Percentiles rank a stretch among this genome's conserved stretches.
phyloP scores from a whole-genome alignment of 2,329 filamentous ascomycete species.

The Arthroderma sp. region DNA sequence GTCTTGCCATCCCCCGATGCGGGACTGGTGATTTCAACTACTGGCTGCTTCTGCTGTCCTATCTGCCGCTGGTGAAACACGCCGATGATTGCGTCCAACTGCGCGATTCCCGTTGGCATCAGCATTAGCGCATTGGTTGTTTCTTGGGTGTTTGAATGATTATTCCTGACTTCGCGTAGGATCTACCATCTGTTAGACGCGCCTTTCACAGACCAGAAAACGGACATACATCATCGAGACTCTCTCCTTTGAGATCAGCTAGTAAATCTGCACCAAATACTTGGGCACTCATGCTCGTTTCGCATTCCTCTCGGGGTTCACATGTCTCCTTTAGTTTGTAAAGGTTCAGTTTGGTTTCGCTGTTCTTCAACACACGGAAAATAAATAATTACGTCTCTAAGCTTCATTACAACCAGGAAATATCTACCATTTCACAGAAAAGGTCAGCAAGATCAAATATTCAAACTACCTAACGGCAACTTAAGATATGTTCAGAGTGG shows the following conservation, averaged over 20 bases:
- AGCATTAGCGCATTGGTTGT: background rate
- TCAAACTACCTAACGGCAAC: too few species aligned
- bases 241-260: constrained; percentile 36
- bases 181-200: background rate
- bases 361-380: too few species aligned
- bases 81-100: constrained; percentile 3
- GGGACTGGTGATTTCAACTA: constrained; percentile 43
- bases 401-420: too few species aligned
- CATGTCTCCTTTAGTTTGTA: too few species aligned
- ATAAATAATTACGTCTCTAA: too few species aligned
- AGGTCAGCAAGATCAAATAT: too few species aligned
- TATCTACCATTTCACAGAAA: too few species aligned
- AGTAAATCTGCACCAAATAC: constrained; percentile 41
- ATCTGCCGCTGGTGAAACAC: background rate
- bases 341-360: too few species aligned
- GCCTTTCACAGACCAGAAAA: background rate
- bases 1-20: constrained; percentile 44
- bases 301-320: background rate
- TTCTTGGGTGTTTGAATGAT: background rate
- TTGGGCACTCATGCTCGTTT: constrained; percentile 7
- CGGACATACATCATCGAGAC: constrained; percentile 37
- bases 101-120: background rate
- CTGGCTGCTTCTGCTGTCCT: constrained; percentile 17
- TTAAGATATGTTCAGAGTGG: too few species aligned
- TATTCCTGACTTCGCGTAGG: background rate